Base-by-base conservation (phyloP, 1,139 yeast genomes). In the Diutina rugosa region DNA sequence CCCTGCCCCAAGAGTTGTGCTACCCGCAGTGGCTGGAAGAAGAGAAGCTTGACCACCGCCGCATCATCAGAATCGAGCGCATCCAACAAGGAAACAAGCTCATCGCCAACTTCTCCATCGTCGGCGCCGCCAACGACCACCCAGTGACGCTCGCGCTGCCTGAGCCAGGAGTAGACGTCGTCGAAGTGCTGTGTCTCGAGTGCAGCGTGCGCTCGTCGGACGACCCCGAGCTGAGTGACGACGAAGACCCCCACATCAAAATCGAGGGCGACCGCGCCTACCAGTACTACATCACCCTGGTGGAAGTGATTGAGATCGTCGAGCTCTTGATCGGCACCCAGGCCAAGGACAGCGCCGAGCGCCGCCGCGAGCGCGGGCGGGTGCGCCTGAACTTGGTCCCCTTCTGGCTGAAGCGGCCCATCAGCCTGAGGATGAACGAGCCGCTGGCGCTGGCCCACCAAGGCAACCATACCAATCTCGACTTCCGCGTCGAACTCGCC, bases 341-440 rank as follows among this genome's bases (percentile, higher is more conserved):
- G 59, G 44, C 28, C 12, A 80, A 79, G 58, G 46, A 52, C 28
- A 73, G 81, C 9, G 74, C 73, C 7, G 80, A 76, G 58, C 76
- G 81, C 60, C 71, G 85, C 60, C 76, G 80, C 59, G 87, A 83
- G 64, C 66, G 87, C 56, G 87, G 87, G 18, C 70, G 88, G 59
- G 80, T 83, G 54, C 72, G 87, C 66, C 79, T 84, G 56, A 83
- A 83, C 62, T 71, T 83, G 66, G 85, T 82, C 54, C 85, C 86
- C n/a, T 82, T 81, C 63, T 83, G 87, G 88, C 77, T 81, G 44
- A 80, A 79, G 64, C 79, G 73, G 61, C 84, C 87, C 38, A 77
- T 82, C 54, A 73, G 79, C 54, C 77, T 85, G 8, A 71, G 74
- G 69, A 46, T 54, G 18, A 52, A 55, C 18, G 57, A 54, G 28